A percentile compares a stretch with the other conserved stretches of the same genome.
These are phyloP conservation scores for Bryum argenteum DNA, from an alignment of 225 moss, liverwort and hornwort species.

Conservation along the genomic window DNA sequence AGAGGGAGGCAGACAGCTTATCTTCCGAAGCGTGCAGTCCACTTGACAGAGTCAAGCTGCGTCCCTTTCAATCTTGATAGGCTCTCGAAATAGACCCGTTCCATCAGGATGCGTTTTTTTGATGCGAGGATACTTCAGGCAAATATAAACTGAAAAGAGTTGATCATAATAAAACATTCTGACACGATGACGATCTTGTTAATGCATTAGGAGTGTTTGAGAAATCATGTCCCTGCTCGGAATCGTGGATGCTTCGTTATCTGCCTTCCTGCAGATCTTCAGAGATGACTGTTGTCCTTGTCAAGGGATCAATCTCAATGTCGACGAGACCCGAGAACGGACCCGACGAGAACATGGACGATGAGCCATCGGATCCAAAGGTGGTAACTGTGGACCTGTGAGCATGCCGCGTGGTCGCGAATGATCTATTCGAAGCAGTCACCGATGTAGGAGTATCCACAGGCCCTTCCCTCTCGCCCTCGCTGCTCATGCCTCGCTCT, in stretches of 20 bases:
- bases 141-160: conserved; percentile 22
- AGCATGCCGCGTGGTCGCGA: conserved; percentile 75
- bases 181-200: conserved; percentile 9
- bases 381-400: conserved; percentile 81
- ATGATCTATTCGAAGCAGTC: conserved; percentile 78
- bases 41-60: conserved; percentile 1
- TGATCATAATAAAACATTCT: conserved; percentile 20
- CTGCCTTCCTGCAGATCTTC: conserved; percentile 96
- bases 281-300: conserved; percentile 90
- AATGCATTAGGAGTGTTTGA: conserved; percentile 21
- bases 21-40: conserved; percentile 5
- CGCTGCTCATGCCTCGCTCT: conserved; percentile 58
- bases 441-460: conserved; percentile 80
- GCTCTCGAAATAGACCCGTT: conserved; percentile 4
- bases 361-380: conserved; percentile 92
- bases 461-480: conserved; percentile 70
- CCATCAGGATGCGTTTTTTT: conserved; percentile 13
- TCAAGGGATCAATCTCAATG: conserved; percentile 81
- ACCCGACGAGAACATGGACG: conserved; percentile 96
- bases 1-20: conserved; percentile 24
- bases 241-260: conserved; percentile 39
- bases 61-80: conserved; percentile 23
- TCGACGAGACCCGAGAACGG: conserved; percentile 85
- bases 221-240: conserved; percentile 24
- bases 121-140: conserved; percentile 8